Percentiles rank a stretch among this genome's conserved stretches.
phyloP scores from a whole-genome alignment of 495 filamentous ascomycete genomes.

The Polyplosphaeria fusca region DNA sequence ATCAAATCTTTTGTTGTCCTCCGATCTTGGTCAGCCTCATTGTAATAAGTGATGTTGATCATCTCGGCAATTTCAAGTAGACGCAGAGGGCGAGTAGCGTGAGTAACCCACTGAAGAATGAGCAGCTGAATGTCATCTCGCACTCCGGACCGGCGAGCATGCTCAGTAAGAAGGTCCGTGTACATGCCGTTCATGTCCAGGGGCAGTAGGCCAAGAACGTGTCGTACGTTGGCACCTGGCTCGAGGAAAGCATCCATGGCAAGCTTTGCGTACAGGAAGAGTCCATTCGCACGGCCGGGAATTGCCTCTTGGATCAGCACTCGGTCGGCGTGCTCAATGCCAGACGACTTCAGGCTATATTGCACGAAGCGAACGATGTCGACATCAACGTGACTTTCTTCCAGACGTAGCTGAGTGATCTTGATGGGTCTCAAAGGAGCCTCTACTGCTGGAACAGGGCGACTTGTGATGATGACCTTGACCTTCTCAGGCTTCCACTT shows the following conservation, averaged over 20 bases:
- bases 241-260: constrained; percentile 46
- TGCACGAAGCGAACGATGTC: constrained; percentile 47
- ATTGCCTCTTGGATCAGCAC: constrained; percentile 21
- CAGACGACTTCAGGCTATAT: constrained; percentile 29
- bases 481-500: constrained; percentile 41
- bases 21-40: constrained; percentile 9
- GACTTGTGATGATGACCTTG: constrained; percentile 48
- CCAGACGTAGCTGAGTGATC: constrained; percentile 40
- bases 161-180: constrained; percentile 44
- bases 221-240: constrained; percentile 24
- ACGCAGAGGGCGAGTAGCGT: constrained; percentile 50
- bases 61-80: constrained; percentile 50
- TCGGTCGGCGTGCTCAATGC: constrained; percentile 11
- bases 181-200: constrained; percentile 49
- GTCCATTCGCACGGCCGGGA: constrained; percentile 34
- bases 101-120: constrained; percentile 50
- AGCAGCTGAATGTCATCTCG: constrained; percentile 44
- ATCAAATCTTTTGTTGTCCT: constrained; percentile 38
- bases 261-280: constrained; percentile 50
- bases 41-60: constrained; percentile 13
- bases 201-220: constrained; percentile 40
- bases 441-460: constrained; percentile 42
- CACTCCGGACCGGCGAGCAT: constrained; percentile 41
- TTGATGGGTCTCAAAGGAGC: constrained; percentile 18
- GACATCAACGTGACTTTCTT: constrained; percentile 40